These are phyloP conservation scores for Geosmithia flava DNA, from an alignment of 2,329 filamentous ascomycete species.

Conservation along the genomic window DNA sequence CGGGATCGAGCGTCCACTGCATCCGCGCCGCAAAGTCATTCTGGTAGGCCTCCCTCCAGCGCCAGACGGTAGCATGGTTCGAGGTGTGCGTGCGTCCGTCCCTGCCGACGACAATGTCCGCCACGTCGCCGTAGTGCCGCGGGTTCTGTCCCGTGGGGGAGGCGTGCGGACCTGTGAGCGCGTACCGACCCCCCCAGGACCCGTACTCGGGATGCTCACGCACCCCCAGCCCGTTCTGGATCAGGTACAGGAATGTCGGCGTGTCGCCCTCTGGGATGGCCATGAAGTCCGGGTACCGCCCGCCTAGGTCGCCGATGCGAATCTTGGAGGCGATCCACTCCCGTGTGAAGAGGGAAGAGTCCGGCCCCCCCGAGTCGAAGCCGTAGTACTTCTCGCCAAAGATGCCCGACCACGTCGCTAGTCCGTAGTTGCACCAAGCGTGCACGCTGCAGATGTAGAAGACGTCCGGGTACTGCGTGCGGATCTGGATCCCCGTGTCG, in stretches of 20 bases:
- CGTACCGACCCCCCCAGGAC: slow-evolving; percentile 36
- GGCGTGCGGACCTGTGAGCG: slow-evolving; percentile 10
- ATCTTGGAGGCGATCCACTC: slow-evolving; percentile 40
- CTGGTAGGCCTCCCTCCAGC: slow-evolving; percentile 26
- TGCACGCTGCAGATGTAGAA: slow-evolving; percentile 44
- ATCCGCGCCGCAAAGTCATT: slow-evolving; percentile 28
- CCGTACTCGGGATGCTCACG: slow-evolving; percentile 33
- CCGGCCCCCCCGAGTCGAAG: slow-evolving; percentile 15
- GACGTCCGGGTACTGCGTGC: slow-evolving; percentile 36
- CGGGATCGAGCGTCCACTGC: slow-evolving; percentile 17
- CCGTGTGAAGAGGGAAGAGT: slow-evolving; percentile 31
- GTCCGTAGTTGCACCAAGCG: slow-evolving; percentile 40
- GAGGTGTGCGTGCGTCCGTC: slow-evolving; percentile 13
- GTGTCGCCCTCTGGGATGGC: slow-evolving; percentile 43
- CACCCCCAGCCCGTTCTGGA: slow-evolving; percentile 20
- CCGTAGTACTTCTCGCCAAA: slow-evolving; percentile 22
- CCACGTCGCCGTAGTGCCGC: slow-evolving; percentile 14
- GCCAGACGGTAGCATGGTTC: slow-evolving; percentile 25
- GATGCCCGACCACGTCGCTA: slow-evolving; percentile 44
- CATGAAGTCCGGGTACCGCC: slow-evolving; percentile 29
- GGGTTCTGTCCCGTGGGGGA: slow-evolving; percentile 6
- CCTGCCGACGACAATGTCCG: slow-evolving; percentile 13
- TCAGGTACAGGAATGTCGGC: slow-evolving; percentile 29
- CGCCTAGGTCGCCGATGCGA: slow-evolving; percentile 31
- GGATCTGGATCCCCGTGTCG: slow-evolving; percentile 43